Percentiles rank a stretch among this genome's conserved stretches.
phyloP scores from a whole-genome alignment of 2,329 filamentous ascomycete species.

The Diaporthe amygdali region DNA sequence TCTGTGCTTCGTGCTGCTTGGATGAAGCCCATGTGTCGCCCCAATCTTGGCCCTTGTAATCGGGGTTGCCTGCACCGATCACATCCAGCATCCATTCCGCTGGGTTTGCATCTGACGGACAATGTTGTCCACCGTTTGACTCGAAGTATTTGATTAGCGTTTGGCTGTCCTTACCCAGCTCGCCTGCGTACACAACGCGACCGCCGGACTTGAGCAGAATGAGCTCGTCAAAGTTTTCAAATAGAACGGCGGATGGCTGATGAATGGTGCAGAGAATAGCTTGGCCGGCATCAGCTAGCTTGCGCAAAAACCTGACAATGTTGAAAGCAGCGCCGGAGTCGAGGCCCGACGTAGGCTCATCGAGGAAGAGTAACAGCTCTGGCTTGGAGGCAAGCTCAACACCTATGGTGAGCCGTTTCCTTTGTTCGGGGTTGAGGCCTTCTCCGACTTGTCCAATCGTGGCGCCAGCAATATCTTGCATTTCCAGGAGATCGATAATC shows the following conservation, averaged over 20 bases:
- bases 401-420: slow-evolving; percentile 71
- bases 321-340: slow-evolving; percentile 77
- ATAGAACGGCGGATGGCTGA: slow-evolving; percentile 48
- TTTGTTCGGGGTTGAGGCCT: slow-evolving; percentile 56
- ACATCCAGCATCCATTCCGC: slow-evolving; percentile 68
- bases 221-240: slow-evolving; percentile 55
- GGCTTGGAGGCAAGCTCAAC: slow-evolving; percentile 78
- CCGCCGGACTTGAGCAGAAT: slow-evolving; percentile 60
- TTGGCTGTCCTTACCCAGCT: slow-evolving; percentile 55
- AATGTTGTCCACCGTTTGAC: slow-evolving; percentile 56
- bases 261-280: slow-evolving; percentile 51
- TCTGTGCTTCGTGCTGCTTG: slow-evolving; percentile 35
- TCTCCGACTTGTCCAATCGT: slow-evolving; percentile 72
- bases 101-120: slow-evolving; percentile 58
- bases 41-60: slow-evolving; percentile 46
- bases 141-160: slow-evolving; percentile 63
- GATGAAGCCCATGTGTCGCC: slow-evolving; percentile 41
- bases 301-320: slow-evolving; percentile 72
- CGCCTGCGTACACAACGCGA: slow-evolving; percentile 60
- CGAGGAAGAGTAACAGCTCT: slow-evolving; percentile 73
- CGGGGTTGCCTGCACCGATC: slow-evolving; percentile 48
- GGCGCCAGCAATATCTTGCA: slow-evolving; percentile 73
- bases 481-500: slow-evolving; percentile 72
- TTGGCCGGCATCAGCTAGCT: slow-evolving; percentile 54
- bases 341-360: slow-evolving; percentile 77